Base-by-base conservation (phyloP, 2,329 filamentous ascomycete genomes). In the Alternaria consortialis region DNA sequence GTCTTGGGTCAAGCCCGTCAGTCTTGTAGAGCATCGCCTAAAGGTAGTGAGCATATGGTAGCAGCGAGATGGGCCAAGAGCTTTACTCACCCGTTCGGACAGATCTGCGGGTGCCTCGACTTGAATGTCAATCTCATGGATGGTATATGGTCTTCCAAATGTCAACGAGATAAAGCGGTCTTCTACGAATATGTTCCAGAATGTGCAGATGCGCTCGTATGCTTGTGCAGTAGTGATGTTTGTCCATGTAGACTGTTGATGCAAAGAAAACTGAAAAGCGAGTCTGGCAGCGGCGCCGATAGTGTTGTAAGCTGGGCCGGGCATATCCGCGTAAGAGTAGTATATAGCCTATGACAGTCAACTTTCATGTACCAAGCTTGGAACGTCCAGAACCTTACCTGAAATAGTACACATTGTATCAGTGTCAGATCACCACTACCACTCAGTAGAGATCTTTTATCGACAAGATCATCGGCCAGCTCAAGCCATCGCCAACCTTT, bases 401-500 rank as follows among this genome's bases (percentile, higher is more conserved):
- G 70, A 17, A 71, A 69, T 3, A 74, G 55, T 9, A 76, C 39
- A 32, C 67, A 71, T 17, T 76, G 74, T n/a, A 76, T 64, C 23
- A 77, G 46, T 31, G 48, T 60, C 7, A 76, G 20, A 40, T 73
- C 69, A 7, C 64, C 71, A 12, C 58, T 50, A 7, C 72, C 72
- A 20, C 65, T 62, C 7, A 67, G 48, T 9, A 72, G 47, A n/a
- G 58, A 62, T 20, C 68, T 63, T 39, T 70, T 72, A 9, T 72
- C 74, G 9, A 76, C 58, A 1, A 75, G 40, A 11, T 72, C 65
- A 34, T 77, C 72, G 6, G 74, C 74, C 7, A 70, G 40, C 27
- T 70, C 67, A 40, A 67, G 69, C 75, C 75, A 77, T 9, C 67
- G 65, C 74, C 73, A 76, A 1, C 75, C 75, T 9, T 63, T 52